Percentiles rank a stretch among this genome's conserved stretches.
Conservation (phyloP, 2,329 filamentous ascomycete genomes). For the Xylaria arbuscula region DNA sequence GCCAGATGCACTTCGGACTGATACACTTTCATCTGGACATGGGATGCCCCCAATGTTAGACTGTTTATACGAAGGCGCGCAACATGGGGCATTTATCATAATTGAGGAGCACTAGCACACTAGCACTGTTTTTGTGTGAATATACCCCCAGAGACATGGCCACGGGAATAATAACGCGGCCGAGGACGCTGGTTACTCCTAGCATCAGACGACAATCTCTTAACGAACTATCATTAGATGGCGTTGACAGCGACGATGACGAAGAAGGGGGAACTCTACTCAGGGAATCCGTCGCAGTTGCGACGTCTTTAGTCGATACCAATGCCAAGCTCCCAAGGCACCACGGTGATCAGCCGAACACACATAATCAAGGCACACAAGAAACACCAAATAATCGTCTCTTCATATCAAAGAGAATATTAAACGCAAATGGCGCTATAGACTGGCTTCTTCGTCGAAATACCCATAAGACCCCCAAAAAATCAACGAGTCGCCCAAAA, state of each 20-base stretch:
- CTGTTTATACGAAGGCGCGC: neutral
- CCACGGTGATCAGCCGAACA: neutral
- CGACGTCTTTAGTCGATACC: neutral
- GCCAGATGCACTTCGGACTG: neutral
- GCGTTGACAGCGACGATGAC: constrained; percentile 12
- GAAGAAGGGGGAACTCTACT: constrained; percentile 23
- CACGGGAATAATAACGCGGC: neutral
- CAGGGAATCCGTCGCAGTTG: neutral
- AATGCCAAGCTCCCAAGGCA: neutral
- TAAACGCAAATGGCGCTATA: constrained; percentile 6
- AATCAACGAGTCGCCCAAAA: neutral
- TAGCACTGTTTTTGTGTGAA: neutral
- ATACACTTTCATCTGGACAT: neutral
- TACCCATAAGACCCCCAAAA: neutral
- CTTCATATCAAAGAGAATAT: neutral
- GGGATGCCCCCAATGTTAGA: neutral
- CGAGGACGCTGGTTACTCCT: neutral
- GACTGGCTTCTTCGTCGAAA: constrained; percentile 35
- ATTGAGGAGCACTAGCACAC: neutral
- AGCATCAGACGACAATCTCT: no score
- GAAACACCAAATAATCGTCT: neutral
- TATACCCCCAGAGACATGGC: constrained; percentile 11
- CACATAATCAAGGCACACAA: no score
- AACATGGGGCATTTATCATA: neutral
- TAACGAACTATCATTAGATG: neutral